Percentiles rank a stretch among this genome's conserved stretches.
Conservation (phyloP, 2,329 filamentous ascomycete species). For the Emericellopsis cladophorae region DNA sequence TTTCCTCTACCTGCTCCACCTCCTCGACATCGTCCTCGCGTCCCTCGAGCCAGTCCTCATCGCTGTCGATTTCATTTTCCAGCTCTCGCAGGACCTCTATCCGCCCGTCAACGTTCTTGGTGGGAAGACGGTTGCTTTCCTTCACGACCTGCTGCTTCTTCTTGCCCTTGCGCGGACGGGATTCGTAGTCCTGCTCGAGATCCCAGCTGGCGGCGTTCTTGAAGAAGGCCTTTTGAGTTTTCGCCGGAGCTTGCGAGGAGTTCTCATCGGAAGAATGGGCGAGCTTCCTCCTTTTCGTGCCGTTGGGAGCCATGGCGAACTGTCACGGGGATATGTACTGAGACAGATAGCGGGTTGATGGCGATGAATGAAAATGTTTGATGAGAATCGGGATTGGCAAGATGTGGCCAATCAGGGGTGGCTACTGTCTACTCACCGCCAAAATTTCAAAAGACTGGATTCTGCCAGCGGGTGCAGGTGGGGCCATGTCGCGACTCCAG, state of each 20-base stretch:
- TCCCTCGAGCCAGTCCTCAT: conserved; percentile 51
- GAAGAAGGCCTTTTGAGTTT: conserved; percentile 52
- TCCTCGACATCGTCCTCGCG: conserved; percentile 42
- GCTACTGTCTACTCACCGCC: conserved; percentile 18
- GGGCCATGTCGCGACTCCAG: no score
- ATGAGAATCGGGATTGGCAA: not conserved
- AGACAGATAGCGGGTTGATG: not conserved
- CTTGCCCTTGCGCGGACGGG: conserved; percentile 64
- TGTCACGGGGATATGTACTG: not conserved
- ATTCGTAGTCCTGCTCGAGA: conserved; percentile 84
- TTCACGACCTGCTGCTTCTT: conserved; percentile 62
- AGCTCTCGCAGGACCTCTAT: conserved; percentile 46
- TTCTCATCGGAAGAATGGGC: conserved; percentile 38
- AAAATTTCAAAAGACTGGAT: conserved; percentile 23
- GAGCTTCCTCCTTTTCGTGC: conserved; percentile 45
- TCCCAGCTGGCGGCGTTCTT: conserved; percentile 74
- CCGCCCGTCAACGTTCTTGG: conserved; percentile 73
- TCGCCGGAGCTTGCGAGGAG: conserved; percentile 11
- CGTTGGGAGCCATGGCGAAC: conserved; percentile 31
- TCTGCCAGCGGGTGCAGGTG: conserved; percentile 10
- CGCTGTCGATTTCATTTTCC: conserved; percentile 43
- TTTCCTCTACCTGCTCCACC: conserved; percentile 29
- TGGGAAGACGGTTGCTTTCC: conserved; percentile 66
- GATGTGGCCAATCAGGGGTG: conserved; percentile 9
- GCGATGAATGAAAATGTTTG: not conserved